Conservation (phyloP, 768 basidiomycete genomes). For the Mycena pura region DNA sequence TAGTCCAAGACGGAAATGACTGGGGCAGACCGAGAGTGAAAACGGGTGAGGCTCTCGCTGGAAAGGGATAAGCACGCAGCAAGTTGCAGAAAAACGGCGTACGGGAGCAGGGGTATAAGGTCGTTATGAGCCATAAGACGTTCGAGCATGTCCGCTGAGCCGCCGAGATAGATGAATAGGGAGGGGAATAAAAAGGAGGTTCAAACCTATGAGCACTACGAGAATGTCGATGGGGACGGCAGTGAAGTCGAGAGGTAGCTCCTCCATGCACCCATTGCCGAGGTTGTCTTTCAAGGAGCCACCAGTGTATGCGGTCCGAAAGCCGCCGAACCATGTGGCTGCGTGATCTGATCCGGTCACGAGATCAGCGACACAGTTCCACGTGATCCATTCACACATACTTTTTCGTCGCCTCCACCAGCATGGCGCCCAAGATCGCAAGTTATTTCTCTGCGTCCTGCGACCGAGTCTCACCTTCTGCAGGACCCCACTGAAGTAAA, state of each 20-base stretch:
- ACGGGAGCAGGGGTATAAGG: constrained; percentile 89
- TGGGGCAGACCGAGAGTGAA: constrained; percentile 93
- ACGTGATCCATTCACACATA: too few species aligned
- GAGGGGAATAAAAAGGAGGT: constrained; percentile 31
- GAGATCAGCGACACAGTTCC: too few species aligned
- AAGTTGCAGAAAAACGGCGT: constrained; percentile 38
- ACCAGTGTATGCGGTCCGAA: too few species aligned
- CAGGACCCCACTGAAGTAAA: constrained; percentile 98
- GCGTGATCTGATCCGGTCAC: too few species aligned
- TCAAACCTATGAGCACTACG: constrained; percentile 90
- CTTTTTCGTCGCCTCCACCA: constrained; percentile 20
- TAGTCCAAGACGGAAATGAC: constrained; percentile 91
- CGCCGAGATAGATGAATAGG: constrained; percentile 24
- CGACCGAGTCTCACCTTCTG: constrained; percentile 5
- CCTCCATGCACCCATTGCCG: constrained; percentile 84
- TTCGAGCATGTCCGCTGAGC: constrained; percentile 91
- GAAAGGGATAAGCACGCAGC: constrained; percentile 16
- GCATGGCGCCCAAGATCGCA: constrained; percentile 65
- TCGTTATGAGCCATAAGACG: constrained; percentile 96
- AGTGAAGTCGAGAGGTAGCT: constrained; percentile 85
- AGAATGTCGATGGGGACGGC: constrained; percentile 83
- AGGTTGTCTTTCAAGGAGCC: too few species aligned
- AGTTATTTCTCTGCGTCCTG: constrained; percentile 29
- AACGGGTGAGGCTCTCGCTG: constrained; percentile 91
- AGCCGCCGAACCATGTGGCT: too few species aligned